Evolutionary conservation across 805 yeast genomes (phyloP), one percentile per base, ranked within the genome.

Genomic region (Candida ipomoeae): DNA sequence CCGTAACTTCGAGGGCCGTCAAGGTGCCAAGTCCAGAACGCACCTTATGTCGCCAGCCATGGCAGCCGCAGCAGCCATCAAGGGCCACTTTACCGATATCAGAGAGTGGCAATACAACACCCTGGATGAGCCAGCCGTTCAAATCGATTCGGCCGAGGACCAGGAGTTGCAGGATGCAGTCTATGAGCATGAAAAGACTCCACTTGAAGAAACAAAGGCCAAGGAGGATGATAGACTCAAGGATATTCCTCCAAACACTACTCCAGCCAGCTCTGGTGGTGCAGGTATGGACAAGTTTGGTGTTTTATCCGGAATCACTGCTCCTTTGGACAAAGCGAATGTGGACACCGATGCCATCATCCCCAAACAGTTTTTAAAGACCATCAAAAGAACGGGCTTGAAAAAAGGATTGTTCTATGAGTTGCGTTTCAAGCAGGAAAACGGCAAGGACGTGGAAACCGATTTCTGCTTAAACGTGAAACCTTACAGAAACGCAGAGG

Each of bases 1-100:
- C 80, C 87, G 99, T 80, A 94, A 94, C 76, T 94, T 94, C 66
- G 97, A 92, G 71, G 99, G 99, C 62, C 91, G 99, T 73, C 99
- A 94, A 78, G 99, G 99, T 74, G 96, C 97, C 47, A 75, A 74
- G 53, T 89, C 97, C 15, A 83, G 99, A 75, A 94, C 99, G 17
- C 99, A 94, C 68, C 80, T 94, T 66, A 89, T 92, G 96, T 89
- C 97, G 13, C 99, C 99, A 37, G 96, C 96, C 20, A 94, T 94
- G 99, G 99, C 99, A 44, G 99, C 99, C 32, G 97, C 98, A 18
- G 98, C 99, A 17, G 97, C 91, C 62, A 84, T 94, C 59, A 80
- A 79, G 50, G 99, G 99, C 59, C 89, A 85, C 64, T 84, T 94
- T 62, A 80, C 87, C 42, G 99, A 94, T 66, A 91, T 91, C 61